These are phyloP conservation scores for Fraxinus floribunda DNA, from an alignment of 305 asterid species.

Conservation along the genomic window DNA sequence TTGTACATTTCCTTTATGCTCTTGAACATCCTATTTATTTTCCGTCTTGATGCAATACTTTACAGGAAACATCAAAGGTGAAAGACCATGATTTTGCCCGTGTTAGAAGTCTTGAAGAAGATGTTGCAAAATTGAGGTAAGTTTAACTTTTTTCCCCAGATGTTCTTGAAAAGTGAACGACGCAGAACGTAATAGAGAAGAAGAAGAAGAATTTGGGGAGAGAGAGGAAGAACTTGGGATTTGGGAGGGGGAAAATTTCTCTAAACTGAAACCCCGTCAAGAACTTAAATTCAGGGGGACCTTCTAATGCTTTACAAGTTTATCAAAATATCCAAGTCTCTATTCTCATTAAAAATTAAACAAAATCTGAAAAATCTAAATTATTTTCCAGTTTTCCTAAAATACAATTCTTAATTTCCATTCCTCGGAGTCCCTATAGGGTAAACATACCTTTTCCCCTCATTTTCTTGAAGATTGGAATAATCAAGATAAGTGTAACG, in stretches of 20 bases:
- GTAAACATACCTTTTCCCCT: background rate
- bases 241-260: background rate
- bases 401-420: background rate
- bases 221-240: background rate
- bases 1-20: background rate
- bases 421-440: background rate
- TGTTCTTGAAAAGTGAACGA: background rate
- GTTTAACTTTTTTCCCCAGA: background rate
- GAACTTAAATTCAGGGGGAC: background rate
- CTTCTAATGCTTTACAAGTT: background rate
- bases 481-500: background rate
- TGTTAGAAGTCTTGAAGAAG: slow-evolving; percentile 72
- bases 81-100: slow-evolving; percentile 55
- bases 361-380: background rate
- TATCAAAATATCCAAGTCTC: background rate
- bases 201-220: background rate
- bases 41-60: slow-evolving; percentile 9
- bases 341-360: background rate
- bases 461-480: background rate
- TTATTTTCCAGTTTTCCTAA: background rate
- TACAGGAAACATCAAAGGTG: slow-evolving; percentile 53
- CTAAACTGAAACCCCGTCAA: background rate
- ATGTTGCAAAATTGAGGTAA: slow-evolving; percentile 58
- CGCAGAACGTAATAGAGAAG: background rate
- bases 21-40: background rate